phyloP scores from a whole-genome alignment of 768 basidiomycete genomes.

The Hemileccinum impolitum region DNA sequence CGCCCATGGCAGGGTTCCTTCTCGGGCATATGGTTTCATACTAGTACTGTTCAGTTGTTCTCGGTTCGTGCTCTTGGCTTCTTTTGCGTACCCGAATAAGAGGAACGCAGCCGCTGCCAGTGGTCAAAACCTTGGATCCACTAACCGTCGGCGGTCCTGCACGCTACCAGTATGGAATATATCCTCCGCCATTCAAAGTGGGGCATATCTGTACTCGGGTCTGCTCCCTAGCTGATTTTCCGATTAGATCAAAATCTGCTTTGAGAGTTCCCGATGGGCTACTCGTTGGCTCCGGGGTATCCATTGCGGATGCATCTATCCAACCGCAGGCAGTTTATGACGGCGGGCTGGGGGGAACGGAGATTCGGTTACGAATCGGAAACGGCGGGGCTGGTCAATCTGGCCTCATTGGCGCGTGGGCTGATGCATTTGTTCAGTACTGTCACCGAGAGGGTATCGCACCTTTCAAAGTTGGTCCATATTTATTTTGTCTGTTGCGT shows the following conservation, averaged over 20 bases:
- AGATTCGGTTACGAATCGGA: slow-evolving; percentile 43
- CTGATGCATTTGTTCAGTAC: slow-evolving; percentile 42
- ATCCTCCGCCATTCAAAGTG: slow-evolving; percentile 5
- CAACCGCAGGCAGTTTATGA: slow-evolving; percentile 35
- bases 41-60: not conserved
- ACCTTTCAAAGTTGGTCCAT: slow-evolving; percentile 29
- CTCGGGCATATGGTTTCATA: not conserved
- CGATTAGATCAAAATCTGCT: slow-evolving; percentile 1
- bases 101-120: not conserved
- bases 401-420: slow-evolving; percentile 47
- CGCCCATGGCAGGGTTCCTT: not conserved
- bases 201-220: not conserved
- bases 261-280: slow-evolving; percentile 1
- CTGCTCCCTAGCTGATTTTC: not conserved
- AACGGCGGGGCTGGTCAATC: slow-evolving; percentile 54
- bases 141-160: not conserved
- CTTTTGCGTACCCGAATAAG: not conserved
- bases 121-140: not conserved
- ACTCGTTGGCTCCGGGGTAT: slow-evolving; percentile 3
- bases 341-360: slow-evolving; percentile 34
- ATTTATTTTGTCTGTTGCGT: slow-evolving; percentile 20
- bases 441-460: slow-evolving; percentile 13
- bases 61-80: not conserved
- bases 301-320: slow-evolving; percentile 3
- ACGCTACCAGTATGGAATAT: not conserved